Evolutionary conservation across 257 asterid species (phyloP), one percentile per base, ranked within the genome.

Genomic region (Nicotiana undulata): DNA sequence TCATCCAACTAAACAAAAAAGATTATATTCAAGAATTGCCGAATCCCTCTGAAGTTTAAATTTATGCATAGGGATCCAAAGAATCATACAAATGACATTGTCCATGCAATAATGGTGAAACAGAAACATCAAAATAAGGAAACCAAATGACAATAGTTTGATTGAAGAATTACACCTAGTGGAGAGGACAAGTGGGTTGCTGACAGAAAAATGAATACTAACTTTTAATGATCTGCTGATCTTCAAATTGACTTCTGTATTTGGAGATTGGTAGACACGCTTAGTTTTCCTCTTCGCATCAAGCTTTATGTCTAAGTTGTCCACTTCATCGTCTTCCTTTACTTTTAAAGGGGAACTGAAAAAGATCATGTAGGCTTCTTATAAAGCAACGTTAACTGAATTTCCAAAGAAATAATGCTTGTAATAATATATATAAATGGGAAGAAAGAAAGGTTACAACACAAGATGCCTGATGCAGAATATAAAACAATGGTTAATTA

Each of bases 151-250:
- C 20, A 22, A 5, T 5, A 44, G 7, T 72, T 46, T 46, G 77
- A 72, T 72, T 4, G 22, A 46, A 46, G 46, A 28, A 76, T 79
- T 82, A 53, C 40, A 37, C 22, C 31, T 20, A 28, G 53, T 26
- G 3, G 1, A 13, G 17, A 11, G 46, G 61, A 10, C 31, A 26
- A 28, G 3, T 4, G 13, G 9, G 53, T 20, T 16, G 60, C 77
- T 60, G 15, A 5, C 31, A 82, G 81, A 85, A 63, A 86, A 86
- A 84, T 87, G 86, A 85, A 64, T 83, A 89, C 97, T 88, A 89
- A 95, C 99, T 92, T 93, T 95, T 65, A 93, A 85, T 49, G 99
- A 88, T 91, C 96, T 87, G 90, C 99, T 95, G 88, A 93, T 95
- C 94, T 93, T 95, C 94, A 91, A 82, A 87, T 90, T 94, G 68